Percentiles rank a stretch among this genome's conserved stretches.
Evolutionary conservation across 306 rosid species (phyloP).

Genomic region (Morella rubra): DNA sequence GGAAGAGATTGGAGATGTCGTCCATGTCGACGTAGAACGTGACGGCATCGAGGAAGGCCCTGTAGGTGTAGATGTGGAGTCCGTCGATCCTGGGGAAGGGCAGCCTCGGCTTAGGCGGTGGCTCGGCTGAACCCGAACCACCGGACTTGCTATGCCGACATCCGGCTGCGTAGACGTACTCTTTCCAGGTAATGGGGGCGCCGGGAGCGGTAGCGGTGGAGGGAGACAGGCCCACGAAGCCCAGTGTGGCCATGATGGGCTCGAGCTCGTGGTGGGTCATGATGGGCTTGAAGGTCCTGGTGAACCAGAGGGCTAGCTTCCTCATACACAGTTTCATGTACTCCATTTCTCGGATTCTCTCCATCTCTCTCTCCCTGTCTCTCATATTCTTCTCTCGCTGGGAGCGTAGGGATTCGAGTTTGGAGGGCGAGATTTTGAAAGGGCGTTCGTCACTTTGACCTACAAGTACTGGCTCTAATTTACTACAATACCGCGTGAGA

Average conservation of each 20-base stretch:
- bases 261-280: slow-evolving; percentile 64
- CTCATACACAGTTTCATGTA: slow-evolving; percentile 40
- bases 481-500: neutral
- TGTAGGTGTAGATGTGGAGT: slow-evolving; percentile 49
- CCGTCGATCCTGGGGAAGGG: slow-evolving; percentile 57
- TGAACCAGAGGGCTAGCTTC: slow-evolving; percentile 52
- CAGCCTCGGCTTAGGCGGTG: slow-evolving; percentile 41
- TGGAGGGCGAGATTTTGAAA: neutral
- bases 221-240: slow-evolving; percentile 42
- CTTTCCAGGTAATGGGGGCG: slow-evolving; percentile 35
- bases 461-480: neutral
- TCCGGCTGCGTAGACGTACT: slow-evolving; percentile 38
- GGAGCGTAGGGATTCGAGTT: neutral
- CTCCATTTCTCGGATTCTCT: slow-evolving; percentile 27
- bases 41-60: slow-evolving; percentile 51
- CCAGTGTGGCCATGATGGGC: slow-evolving; percentile 52
- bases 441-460: neutral
- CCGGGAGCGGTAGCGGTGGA: neutral
- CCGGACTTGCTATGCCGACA: slow-evolving; percentile 24
- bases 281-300: slow-evolving; percentile 52
- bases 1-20: slow-evolving; percentile 58
- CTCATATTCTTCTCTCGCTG: neutral
- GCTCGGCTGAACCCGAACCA: neutral
- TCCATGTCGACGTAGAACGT: slow-evolving; percentile 44
- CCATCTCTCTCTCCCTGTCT: neutral